Evolutionary conservation across 2,329 filamentous ascomycete species (phyloP), one percentile per base, ranked within the genome.

Genomic region (Shiraia sp.): DNA sequence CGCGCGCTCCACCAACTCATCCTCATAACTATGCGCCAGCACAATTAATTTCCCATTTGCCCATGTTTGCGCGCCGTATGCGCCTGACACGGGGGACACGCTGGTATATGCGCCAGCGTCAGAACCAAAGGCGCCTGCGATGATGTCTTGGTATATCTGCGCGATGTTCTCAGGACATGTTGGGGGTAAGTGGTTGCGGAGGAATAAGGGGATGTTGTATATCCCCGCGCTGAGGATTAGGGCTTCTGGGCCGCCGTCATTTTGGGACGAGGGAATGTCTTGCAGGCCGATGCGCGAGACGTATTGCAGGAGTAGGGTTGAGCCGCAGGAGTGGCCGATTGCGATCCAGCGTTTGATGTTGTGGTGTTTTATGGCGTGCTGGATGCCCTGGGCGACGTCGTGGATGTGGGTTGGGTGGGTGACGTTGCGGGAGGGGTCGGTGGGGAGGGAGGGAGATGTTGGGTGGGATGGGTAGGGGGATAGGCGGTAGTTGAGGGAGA

Each of bases 151-250:
- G 61, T 89, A 90, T 25, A 77, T 72, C 6, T 76, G 72, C 32
- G 72, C 65, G 17, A 64, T 55, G 2, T 51, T 10, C 14, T 36
- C 46, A 0, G 60, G 47, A 29, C 49, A 59, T 0, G 40, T 9
- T 0, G 60, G 61, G 1, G 75, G 70, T 3, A 51, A 45, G 29
- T 79, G 75, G 32, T 75, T 71, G 7, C 57, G 43, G 1, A 78
- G 63, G 14, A 88, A 66, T 0, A 75, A 75, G 6, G 73, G 73
- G 8, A 90, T 65, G 57, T 86, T 80, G 65, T 88, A 88, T 15
- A 90, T 80, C 1, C 86, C 86, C 40, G 79, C 79, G 14, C 87
- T 67, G 24, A 82, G 78, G 4, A 87, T 61, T n/a, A 87, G 67
- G 3, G 76, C 79, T 2, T 69, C 57, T 0, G 47, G 51, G 1